Evolutionary conservation across 2,329 filamentous ascomycete genomes (phyloP), one percentile per base, ranked within the genome.

Genomic region (Xylaria sp.): DNA sequence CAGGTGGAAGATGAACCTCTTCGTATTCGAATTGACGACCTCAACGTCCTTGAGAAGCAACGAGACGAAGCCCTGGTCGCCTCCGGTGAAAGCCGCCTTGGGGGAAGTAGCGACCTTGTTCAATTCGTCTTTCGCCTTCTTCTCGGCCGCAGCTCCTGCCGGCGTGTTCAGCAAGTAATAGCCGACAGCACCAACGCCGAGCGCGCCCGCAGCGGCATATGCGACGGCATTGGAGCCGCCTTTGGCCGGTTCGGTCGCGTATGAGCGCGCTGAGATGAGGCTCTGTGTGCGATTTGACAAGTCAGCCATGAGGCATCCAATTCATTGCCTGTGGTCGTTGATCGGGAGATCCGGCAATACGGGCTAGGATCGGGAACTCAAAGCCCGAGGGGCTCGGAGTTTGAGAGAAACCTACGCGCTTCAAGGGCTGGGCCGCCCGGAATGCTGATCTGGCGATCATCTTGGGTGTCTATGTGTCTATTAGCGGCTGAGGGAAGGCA

Each of bases 11-110:
- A 92, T 90, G 79, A 98, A 86, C 76, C 89, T 91, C 90, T 98
- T 98, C 76, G 94, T 97, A 86, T 98, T 98, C 87, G 94, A 92
- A 86, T 94, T 98, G 83, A 98, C 83, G 55, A 86, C 83, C 83
- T 97, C 92, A 59, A 94, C 88, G 65, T 91, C 89, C 66, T 93
- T 89, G 66, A 98, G 86, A 83, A 92, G 90, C 75, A 98, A 87
- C 71, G 90, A 90, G 72, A 98, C 81, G 83, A 94, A 98, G 74
- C 94, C 94, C 83, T 98, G 94, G 71, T 97, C 93, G 73, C 93
- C 94, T 74, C 95, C 94, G 41, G 88, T 92, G 81, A 98, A 86
- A 54, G 88, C 83, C 79, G 83, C 83, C 78, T 84, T 83, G 60
- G 80, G 78, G 41, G 82, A 66, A 43, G 79, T 81, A 51, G 82